Base-by-base conservation (phyloP, 495 filamentous ascomycete species). In the Neurospora sp. region DNA sequence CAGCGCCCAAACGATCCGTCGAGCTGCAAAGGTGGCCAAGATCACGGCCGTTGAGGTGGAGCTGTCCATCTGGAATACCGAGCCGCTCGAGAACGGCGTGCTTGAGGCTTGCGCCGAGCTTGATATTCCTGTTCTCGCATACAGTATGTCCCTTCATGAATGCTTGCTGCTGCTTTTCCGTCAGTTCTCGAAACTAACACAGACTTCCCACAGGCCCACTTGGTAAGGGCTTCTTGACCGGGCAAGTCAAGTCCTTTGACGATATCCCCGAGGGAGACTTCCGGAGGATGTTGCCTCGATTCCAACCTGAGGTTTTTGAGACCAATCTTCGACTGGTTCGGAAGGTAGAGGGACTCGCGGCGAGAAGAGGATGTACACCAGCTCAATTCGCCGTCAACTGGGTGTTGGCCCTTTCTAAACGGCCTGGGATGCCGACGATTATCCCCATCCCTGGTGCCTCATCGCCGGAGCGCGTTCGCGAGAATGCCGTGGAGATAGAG, bases 21-120 rank as follows among this genome's bases (percentile, higher is more conserved):
- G 88, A 70, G 94, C 94, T 72, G 86, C 84, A 41, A 90, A 90
- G 75, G 80, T 92, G 38, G 86, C 90, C 70, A 91, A 90, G 70
- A 91, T 97, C 75, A 86, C 85, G 2, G 89, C 88, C 0, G 92
- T 95, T 5, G 94, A 97, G 79, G 88, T 92, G n/a, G 94, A 97
- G 82, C 82, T 97, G 73, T 92, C 89, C 7, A 79, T 97, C 39
- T 96, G 87, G 81, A 78, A 85, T 4, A 89, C 88, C 12, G 87
- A 90, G 20, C 90, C 91, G 70, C 81, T 96, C 14, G 82, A 88
- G 18, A 95, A 97, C 77, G 93, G 91, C 39, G 86, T 97, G 37
- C 90, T 89, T 7, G 81, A 84, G 62, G 86, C 89, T 1, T 97
- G 94, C 75, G 90, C 88, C 4, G 88, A 95, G 81, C 84, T 93